Percentiles rank a stretch among this genome's conserved stretches.
These are phyloP conservation scores for Dendrocalamus sinicus DNA, from an alignment of 176 grass and related monocot genomes.

Conservation along the genomic window DNA sequence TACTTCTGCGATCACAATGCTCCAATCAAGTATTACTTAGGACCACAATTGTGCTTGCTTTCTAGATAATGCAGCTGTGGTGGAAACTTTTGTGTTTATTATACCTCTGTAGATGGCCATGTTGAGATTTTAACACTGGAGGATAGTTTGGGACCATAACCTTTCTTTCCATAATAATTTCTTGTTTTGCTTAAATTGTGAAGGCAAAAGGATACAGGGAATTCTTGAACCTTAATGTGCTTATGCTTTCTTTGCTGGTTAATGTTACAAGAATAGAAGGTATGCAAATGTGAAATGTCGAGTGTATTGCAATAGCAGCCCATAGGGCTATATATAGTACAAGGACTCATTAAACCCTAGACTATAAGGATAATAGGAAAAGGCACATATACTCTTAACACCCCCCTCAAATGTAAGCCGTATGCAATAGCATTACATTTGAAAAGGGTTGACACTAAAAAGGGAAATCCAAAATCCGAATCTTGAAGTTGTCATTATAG, in stretches of 20 bases:
- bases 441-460: too few relatives aligned
- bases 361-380: too few relatives aligned
- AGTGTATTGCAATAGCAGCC: too few relatives aligned
- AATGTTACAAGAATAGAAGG: too few relatives aligned
- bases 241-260: background rate
- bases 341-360: too few relatives aligned
- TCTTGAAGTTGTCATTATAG: too few relatives aligned
- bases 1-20: background rate
- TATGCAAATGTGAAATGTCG: too few relatives aligned
- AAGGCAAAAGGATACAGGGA: background rate
- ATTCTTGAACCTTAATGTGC: background rate
- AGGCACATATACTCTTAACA: too few relatives aligned
- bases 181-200: background rate
- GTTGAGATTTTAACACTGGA: background rate
- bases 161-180: background rate
- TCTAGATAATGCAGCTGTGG: background rate
- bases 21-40: slow-evolving; percentile 14
- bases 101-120: slow-evolving; percentile 7
- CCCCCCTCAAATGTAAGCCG: too few relatives aligned
- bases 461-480: too few relatives aligned
- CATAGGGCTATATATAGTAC: too few relatives aligned
- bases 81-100: slow-evolving; percentile 20
- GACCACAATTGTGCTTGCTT: background rate
- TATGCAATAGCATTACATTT: too few relatives aligned
- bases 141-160: background rate